Percentiles rank a stretch among this genome's conserved stretches.
phyloP scores from a whole-genome alignment of 768 basidiomycete species.

The Tylopilus intermedius region DNA sequence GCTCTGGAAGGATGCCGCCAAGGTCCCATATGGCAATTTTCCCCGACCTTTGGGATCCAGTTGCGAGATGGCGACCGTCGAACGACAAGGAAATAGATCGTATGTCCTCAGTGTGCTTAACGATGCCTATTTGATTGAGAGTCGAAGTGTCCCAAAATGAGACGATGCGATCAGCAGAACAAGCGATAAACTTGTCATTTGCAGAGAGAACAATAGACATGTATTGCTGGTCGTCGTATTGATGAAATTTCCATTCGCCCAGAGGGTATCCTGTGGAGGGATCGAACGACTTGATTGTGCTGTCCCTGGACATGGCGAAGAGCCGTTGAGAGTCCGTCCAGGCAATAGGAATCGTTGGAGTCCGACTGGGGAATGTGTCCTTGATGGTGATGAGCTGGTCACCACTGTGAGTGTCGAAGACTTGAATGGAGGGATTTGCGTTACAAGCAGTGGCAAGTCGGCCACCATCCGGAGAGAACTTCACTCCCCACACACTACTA shows the following conservation, averaged over 20 bases:
- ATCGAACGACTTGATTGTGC: neutral
- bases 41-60: neutral
- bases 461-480: neutral
- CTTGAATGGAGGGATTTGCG: neutral
- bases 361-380: fast-evolving
- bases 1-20: neutral
- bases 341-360: neutral
- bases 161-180: neutral
- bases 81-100: neutral
- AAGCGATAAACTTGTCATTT: neutral
- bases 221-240: neutral
- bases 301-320: neutral
- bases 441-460: neutral
- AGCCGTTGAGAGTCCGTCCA: neutral
- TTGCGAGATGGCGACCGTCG: neutral
- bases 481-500: neutral
- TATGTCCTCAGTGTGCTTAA: neutral
- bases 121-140: neutral
- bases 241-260: neutral
- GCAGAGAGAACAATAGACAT: neutral
- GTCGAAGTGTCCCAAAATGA: neutral
- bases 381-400: neutral
- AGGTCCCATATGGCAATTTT: neutral
- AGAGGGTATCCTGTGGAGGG: neutral
- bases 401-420: neutral